phyloP scores from a whole-genome alignment of 2,329 filamentous ascomycete genomes.

The Rutstroemia sp. region DNA sequence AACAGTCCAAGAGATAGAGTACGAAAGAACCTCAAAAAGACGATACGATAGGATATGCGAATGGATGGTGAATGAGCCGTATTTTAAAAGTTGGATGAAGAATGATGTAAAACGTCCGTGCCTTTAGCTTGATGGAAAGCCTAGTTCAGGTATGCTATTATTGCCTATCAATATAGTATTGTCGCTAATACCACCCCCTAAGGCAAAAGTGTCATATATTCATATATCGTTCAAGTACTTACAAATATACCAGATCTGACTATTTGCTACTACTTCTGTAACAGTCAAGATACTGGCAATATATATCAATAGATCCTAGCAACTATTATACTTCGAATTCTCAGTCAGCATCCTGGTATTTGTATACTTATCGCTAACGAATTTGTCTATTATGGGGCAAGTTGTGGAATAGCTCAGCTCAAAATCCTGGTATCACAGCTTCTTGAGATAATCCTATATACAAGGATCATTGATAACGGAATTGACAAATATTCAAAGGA shows the following conservation, averaged over 20 bases:
- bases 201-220: slow-evolving; percentile 16
- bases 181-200: neutral
- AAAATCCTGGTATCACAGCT: slow-evolving; percentile 7
- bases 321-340: slow-evolving; percentile 9
- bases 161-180: neutral
- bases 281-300: slow-evolving; percentile 11
- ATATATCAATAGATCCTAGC: slow-evolving; percentile 5
- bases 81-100: slow-evolving; percentile 9
- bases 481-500: slow-evolving; percentile 9
- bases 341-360: slow-evolving; percentile 6
- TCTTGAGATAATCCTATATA: neutral
- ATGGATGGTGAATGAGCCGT: slow-evolving; percentile 5
- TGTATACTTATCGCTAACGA: slow-evolving; percentile 9
- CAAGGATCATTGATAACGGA: slow-evolving; percentile 12
- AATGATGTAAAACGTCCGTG: neutral
- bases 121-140: slow-evolving; percentile 16
- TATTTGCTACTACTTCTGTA: slow-evolving; percentile 14
- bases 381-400: slow-evolving; percentile 5
- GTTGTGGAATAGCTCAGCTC: slow-evolving; percentile 10
- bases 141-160: slow-evolving; percentile 11
- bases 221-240: slow-evolving; percentile 10
- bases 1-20: slow-evolving; percentile 1
- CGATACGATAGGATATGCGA: slow-evolving; percentile 12
- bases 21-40: neutral
- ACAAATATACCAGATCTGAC: neutral